Evolutionary conservation across 2,329 filamentous ascomycete species (phyloP).

Genomic region (Tolypocladium pustulatum): DNA sequence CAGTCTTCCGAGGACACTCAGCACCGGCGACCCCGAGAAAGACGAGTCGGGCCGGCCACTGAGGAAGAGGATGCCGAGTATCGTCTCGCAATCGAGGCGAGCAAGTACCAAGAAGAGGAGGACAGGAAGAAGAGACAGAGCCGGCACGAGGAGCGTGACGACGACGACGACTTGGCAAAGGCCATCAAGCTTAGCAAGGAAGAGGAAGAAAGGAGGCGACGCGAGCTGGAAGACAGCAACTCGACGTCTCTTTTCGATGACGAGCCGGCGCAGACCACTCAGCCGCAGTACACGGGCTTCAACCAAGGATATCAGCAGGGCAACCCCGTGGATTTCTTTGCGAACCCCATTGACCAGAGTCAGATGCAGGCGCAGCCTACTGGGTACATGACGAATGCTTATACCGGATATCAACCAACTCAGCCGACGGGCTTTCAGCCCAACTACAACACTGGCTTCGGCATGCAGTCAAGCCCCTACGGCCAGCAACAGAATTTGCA

Average conservation of each 20-base stretch:
- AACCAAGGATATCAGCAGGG: slow-evolving; percentile 98
- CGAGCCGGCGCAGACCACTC: slow-evolving; percentile 44
- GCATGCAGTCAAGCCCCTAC: slow-evolving; percentile 59
- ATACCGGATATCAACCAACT: slow-evolving; percentile 40
- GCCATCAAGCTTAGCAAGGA: slow-evolving; percentile 91
- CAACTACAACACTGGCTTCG: slow-evolving; percentile 61
- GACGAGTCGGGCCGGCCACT: slow-evolving; percentile 31
- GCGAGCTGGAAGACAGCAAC: slow-evolving; percentile 79
- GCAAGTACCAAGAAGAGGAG: slow-evolving; percentile 90
- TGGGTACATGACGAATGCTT: slow-evolving; percentile 52
- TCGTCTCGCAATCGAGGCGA: slow-evolving; percentile 82
- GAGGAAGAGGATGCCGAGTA: slow-evolving; percentile 90
- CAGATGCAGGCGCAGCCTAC: slow-evolving; percentile 72
- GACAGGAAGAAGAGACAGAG: slow-evolving; percentile 65
- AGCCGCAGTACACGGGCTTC: slow-evolving; percentile 76
- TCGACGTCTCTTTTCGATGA: slow-evolving; percentile 85
- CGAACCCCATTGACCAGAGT: slow-evolving; percentile 74
- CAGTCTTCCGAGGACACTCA: slow-evolving; percentile 26
- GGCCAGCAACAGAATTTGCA: slow-evolving; percentile 35
- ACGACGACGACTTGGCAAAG: slow-evolving; percentile 86
- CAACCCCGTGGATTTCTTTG: slow-evolving; percentile 91
- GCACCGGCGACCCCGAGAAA: slow-evolving; percentile 33
- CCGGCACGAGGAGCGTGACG: slow-evolving; percentile 41
- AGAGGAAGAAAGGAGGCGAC: slow-evolving; percentile 82
- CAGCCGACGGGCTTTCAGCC: slow-evolving; percentile 37